Conservation (phyloP, 371 early-diverging fungal species). For the Mucor circinelloides region DNA sequence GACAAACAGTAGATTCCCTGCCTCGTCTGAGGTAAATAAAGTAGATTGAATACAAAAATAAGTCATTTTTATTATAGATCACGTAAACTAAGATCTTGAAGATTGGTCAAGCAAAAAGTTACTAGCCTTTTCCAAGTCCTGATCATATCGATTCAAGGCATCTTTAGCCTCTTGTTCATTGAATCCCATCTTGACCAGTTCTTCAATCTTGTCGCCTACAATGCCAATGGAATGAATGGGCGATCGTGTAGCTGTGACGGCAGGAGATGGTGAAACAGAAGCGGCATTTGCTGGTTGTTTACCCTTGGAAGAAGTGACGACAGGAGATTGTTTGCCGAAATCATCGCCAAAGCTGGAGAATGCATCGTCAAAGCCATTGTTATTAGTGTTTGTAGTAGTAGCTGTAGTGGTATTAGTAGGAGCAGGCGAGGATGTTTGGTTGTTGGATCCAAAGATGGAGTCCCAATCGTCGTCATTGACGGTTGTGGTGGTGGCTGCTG, state of each 20-base stretch:
- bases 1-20: too few species aligned
- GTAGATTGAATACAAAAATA: not conserved
- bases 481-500: not conserved
- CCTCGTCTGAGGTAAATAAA: too few species aligned
- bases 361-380: conserved; percentile 38
- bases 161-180: conserved; percentile 60
- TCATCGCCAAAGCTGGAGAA: conserved; percentile 31
- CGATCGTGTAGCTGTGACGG: not conserved
- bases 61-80: not conserved
- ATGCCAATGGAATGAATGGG: conserved; percentile 22
- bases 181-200: conserved; percentile 68
- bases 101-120: conserved; percentile 67
- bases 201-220: conserved; percentile 38
- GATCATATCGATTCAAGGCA: conserved; percentile 68
- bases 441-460: conserved; percentile 42
- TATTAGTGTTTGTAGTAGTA: not conserved
- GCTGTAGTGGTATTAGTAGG: not conserved
- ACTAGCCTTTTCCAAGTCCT: conserved; percentile 71
- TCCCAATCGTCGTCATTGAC: conserved; percentile 43
- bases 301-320: not conserved
- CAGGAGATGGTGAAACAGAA: not conserved
- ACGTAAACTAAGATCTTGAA: not conserved
- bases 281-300: not conserved
- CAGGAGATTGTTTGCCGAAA: conserved; percentile 18
- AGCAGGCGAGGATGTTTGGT: not conserved